These are phyloP conservation scores for Geranium incanum DNA, from an alignment of 441 rosid genomes.

Conservation along the genomic window DNA sequence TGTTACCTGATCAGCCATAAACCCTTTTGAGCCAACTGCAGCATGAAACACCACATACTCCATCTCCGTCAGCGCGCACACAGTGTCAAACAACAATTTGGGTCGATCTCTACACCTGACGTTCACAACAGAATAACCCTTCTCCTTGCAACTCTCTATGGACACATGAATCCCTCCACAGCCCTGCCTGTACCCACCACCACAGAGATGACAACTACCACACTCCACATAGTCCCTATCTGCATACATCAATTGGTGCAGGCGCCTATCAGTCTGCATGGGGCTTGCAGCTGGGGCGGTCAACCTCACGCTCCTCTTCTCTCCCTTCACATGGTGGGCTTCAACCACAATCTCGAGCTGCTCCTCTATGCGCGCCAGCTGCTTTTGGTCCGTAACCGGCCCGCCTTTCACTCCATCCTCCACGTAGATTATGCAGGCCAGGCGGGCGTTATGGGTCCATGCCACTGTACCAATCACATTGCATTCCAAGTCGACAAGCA, in stretches of 20 bases:
- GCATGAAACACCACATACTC: conserved; percentile 85
- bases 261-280: conserved; percentile 74
- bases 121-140: conserved; percentile 64
- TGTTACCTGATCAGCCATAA: conserved; percentile 59
- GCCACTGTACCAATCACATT: conserved; percentile 58
- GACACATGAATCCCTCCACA: conserved; percentile 57
- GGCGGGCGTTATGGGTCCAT: conserved; percentile 76
- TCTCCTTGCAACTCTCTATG: conserved; percentile 58
- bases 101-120: conserved; percentile 64
- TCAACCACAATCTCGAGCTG: conserved; percentile 53
- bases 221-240: conserved; percentile 58
- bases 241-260: conserved; percentile 69
- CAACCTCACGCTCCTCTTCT: conserved; percentile 47
- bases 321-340: conserved; percentile 54
- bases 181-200: conserved; percentile 29
- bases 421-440: conserved; percentile 57
- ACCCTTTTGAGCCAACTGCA: conserved; percentile 54
- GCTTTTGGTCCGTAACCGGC: conserved; percentile 38
- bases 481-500: conserved; percentile 51
- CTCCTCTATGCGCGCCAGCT: conserved; percentile 44
- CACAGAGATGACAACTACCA: conserved; percentile 34
- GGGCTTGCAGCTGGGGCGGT: conserved; percentile 39
- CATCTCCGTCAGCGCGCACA: conserved; percentile 68
- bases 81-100: conserved; percentile 70
- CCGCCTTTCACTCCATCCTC: conserved; percentile 57